A percentile compares a stretch with the other conserved stretches of the same genome.
Conservation (phyloP, 768 basidiomycete genomes). For the Collybia sordida region DNA sequence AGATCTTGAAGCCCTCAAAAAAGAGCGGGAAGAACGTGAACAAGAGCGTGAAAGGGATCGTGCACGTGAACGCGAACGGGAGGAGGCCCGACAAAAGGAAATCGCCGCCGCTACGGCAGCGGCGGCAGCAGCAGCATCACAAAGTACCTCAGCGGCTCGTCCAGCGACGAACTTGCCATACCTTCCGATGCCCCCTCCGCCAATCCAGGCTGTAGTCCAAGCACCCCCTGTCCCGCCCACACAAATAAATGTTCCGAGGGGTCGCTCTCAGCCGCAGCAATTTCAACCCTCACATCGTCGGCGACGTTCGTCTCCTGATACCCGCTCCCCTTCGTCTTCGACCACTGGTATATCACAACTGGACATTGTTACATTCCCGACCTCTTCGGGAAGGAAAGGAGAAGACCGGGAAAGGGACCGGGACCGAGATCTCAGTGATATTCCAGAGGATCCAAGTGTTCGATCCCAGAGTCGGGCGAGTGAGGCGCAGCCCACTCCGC, state of each 20-base stretch:
- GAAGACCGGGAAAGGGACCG: not conserved
- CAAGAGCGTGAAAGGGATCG: conserved; percentile 1
- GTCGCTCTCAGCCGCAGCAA: conserved; percentile 10
- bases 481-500: conserved; percentile 10
- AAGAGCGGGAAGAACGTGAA: conserved; percentile 7
- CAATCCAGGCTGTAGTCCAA: not conserved
- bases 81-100: not conserved
- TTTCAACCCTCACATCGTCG: conserved; percentile 13
- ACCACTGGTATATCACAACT: conserved; percentile 11
- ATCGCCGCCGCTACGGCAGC: too few relatives aligned
- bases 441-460: conserved; percentile 16
- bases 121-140: conserved; percentile 2
- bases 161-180: conserved; percentile 6
- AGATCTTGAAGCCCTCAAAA: conserved; percentile 7
- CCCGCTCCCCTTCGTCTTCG: conserved; percentile 10
- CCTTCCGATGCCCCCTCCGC: conserved; percentile 17
- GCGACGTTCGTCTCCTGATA: conserved; percentile 12
- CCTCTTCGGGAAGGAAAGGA: not conserved
- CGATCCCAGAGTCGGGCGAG: conserved; percentile 12
- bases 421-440: conserved; percentile 14
- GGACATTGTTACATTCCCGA: conserved; percentile 15
- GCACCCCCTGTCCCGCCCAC: not conserved
- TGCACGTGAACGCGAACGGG: conserved; percentile 2
- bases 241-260: not conserved
- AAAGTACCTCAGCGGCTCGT: not conserved